phyloP scores from a whole-genome alignment of 192 early-diverging fungal genomes.

The Neocallimastix lanati region DNA sequence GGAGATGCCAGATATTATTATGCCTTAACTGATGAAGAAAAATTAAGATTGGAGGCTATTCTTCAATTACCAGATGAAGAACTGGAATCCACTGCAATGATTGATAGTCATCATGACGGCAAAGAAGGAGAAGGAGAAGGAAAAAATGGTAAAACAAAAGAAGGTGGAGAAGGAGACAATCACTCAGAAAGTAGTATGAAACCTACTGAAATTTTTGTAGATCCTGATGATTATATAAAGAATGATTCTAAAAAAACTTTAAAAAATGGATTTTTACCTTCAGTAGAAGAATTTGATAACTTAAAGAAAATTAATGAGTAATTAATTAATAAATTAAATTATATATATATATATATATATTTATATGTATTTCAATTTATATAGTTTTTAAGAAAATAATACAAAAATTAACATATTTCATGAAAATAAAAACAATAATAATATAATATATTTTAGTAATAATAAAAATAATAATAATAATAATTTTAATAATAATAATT shows the following conservation, averaged over 20 bases:
- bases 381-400: too few relatives aligned
- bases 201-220: not conserved
- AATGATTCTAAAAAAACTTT: not conserved
- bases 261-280: not conserved
- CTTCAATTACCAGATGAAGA: not conserved
- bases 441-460: too few relatives aligned
- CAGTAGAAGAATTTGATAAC: not conserved
- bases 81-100: too few relatives aligned
- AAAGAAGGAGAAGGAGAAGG: not conserved
- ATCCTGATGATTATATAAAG: not conserved
- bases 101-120: not conserved
- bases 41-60: not conserved
- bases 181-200: not conserved
- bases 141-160: not conserved
- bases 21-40: not conserved
- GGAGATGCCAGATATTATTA: not conserved
- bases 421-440: too few relatives aligned
- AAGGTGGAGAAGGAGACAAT: not conserved
- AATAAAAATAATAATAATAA: too few relatives aligned
- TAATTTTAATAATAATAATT: too few relatives aligned
- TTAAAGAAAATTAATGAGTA: not conserved
- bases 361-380: too few relatives aligned
- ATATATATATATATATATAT: too few relatives aligned
- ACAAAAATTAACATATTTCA: too few relatives aligned
- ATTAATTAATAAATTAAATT: not conserved